Base-by-base conservation (phyloP, 2,329 filamentous ascomycete species). In the Aspergillus ustus region DNA sequence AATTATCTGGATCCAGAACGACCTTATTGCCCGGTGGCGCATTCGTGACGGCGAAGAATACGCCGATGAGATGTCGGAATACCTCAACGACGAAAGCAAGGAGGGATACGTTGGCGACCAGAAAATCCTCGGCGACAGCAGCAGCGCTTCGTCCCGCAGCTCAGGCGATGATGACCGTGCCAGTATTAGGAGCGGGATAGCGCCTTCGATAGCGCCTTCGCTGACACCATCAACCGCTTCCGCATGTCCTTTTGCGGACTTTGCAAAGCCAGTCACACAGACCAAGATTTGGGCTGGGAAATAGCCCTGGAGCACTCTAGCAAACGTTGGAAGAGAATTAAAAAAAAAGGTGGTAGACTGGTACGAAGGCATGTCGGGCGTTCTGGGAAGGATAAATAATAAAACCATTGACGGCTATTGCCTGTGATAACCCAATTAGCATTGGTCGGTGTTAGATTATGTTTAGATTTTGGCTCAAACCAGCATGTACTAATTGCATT, bases 1-100 rank as follows among this genome's bases (percentile, higher is more conserved):
- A 75, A 88, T 94, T 28, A 89, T 94, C 66, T 94, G 91, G 91
- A 93, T 94, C 67, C 91, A 94, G 77, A 94, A 94, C 72, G 91
- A 94, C 75, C 82, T 94, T 31, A 91, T 94, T 74, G 89, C 91
- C n/a, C 91, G 90, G 74, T 93, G 90, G 89, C 91, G 92, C 69
- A 85, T 91, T 40, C 82, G 84, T 37, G 88, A 91, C 66, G 88
- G 88, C 53, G 84, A 88, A 40, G 89, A 91, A 74, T 83, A 77
- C 63, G 76, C 72, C 25, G 79, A 82, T 4, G 74, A 78, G 55
- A 78, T 79, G 63, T 76, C 77, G 22, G 69, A 80, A 20, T 70
- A 71, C 55, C 68, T 67, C 44, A 78, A 83, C 15, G 77, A 82
- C 49, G 87, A 90, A 40, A 40, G 34, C 71, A 78, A 81, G 56